Conservation (phyloP, 1,139 yeast species). For the Yamadazyma songkhlaensis region DNA sequence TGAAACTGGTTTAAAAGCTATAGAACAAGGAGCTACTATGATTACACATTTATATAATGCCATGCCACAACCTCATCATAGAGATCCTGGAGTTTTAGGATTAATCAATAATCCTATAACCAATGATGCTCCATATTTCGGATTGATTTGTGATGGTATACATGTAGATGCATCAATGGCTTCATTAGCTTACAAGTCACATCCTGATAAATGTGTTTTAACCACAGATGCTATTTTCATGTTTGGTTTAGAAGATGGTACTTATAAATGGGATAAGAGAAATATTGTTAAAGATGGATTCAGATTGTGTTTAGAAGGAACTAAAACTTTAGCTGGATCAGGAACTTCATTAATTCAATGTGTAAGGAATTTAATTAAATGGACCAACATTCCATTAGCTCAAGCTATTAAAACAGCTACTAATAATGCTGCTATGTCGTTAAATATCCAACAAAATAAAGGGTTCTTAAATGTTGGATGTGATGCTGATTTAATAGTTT, state of each 20-base stretch:
- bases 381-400: constrained; percentile 52
- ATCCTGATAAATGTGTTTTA: constrained; percentile 54
- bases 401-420: constrained; percentile 59
- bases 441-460: constrained; percentile 42
- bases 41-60: constrained; percentile 65
- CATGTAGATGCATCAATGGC: constrained; percentile 63
- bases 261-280: constrained; percentile 49
- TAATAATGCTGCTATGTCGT: constrained; percentile 52
- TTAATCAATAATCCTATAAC: constrained; percentile 42
- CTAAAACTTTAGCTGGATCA: constrained; percentile 62
- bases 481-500: constrained; percentile 58
- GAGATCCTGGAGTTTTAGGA: constrained; percentile 61
- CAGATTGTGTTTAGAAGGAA: constrained; percentile 49
- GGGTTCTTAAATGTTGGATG: constrained; percentile 55
- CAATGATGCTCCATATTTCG: constrained; percentile 46
- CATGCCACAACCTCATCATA: constrained; percentile 66
- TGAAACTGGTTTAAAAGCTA: constrained; percentile 48
- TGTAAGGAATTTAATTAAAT: constrained; percentile 49
- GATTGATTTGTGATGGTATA: constrained; percentile 60
- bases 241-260: constrained; percentile 51
- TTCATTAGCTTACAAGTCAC: constrained; percentile 50
- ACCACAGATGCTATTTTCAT: constrained; percentile 65
- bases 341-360: constrained; percentile 58
- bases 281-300: constrained; percentile 50
- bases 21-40: constrained; percentile 55